phyloP scores from a whole-genome alignment of 2,329 filamentous ascomycete genomes.

The Xylaria hypoxylon region DNA sequence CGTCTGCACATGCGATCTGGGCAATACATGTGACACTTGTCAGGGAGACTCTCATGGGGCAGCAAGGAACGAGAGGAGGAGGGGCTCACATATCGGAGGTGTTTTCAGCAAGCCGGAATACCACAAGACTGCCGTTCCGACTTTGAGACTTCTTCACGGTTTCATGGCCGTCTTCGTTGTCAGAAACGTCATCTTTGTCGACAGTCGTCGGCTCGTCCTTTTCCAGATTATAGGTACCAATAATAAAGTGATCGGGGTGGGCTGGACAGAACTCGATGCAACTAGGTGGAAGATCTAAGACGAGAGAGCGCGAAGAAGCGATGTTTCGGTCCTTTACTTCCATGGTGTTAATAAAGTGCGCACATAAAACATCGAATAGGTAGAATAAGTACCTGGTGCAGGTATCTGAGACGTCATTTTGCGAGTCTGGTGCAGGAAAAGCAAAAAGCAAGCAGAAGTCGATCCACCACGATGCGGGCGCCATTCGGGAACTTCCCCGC shows the following conservation, averaged over 20 bases:
- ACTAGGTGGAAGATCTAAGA: slow-evolving; percentile 76
- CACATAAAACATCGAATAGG: background rate
- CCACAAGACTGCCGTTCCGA: slow-evolving; percentile 78
- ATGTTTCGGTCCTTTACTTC: slow-evolving; percentile 44
- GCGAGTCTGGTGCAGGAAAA: slow-evolving; percentile 30
- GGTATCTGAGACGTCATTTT: slow-evolving; percentile 10
- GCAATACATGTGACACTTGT: slow-evolving; percentile 39
- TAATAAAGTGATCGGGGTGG: slow-evolving; percentile 73
- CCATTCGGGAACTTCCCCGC: slow-evolving; percentile 46
- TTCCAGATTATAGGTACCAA: slow-evolving; percentile 87
- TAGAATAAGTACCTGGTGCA: too few relatives aligned
- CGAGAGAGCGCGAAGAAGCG: slow-evolving; percentile 61
- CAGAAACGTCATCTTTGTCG: slow-evolving; percentile 32
- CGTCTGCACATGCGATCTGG: slow-evolving; percentile 68
- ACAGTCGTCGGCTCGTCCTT: slow-evolving; percentile 52
- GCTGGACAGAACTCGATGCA: slow-evolving; percentile 80
- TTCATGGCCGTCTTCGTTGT: slow-evolving; percentile 41
- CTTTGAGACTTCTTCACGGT: slow-evolving; percentile 61
- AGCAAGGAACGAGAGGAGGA: slow-evolving; percentile 20
- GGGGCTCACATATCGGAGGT: slow-evolving; percentile 64
- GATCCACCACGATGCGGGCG: slow-evolving; percentile 37
- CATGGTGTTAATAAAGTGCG: slow-evolving; percentile 3
- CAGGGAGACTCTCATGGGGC: slow-evolving; percentile 25
- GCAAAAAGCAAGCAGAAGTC: slow-evolving; percentile 11
- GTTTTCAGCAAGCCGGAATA: slow-evolving; percentile 67